A percentile compares a stretch with the other conserved stretches of the same genome.
phyloP scores from a whole-genome alignment of 371 early-diverging fungal genomes.

The Catenaria anguillulae region DNA sequence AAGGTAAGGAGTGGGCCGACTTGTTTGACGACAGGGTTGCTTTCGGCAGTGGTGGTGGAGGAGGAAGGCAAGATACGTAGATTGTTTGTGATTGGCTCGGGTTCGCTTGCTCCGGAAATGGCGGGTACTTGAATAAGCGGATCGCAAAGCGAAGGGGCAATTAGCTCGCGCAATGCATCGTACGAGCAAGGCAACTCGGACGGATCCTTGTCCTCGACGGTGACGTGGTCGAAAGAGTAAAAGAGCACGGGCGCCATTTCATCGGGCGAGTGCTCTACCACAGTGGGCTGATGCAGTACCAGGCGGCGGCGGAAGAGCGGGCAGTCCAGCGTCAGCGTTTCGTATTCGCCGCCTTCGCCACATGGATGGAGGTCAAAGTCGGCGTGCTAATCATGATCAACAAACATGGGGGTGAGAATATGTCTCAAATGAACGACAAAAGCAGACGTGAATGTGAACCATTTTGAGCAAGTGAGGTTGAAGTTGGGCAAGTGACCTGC shows the following conservation, averaged over 20 bases:
- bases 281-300: slow-evolving; percentile 31
- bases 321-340: slow-evolving; percentile 91
- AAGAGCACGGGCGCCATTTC: slow-evolving; percentile 73
- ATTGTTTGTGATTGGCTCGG: too few species aligned
- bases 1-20: not conserved
- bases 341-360: slow-evolving; percentile 99
- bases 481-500: slow-evolving; percentile 64
- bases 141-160: slow-evolving; percentile 11
- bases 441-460: slow-evolving; percentile 35
- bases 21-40: too few species aligned
- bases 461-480: slow-evolving; percentile 48
- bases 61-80: too few species aligned
- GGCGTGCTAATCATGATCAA: slow-evolving; percentile 45
- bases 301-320: slow-evolving; percentile 69
- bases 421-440: not conserved
- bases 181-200: slow-evolving; percentile 10
- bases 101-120: too few species aligned
- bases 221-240: slow-evolving; percentile 41
- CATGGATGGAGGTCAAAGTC: slow-evolving; percentile 81
- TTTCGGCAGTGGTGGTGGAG: too few species aligned
- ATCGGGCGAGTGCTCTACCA: slow-evolving; percentile 51
- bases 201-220: slow-evolving; percentile 37
- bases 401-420: too few species aligned
- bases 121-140: not conserved
- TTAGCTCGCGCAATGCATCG: slow-evolving; percentile 15